These are phyloP conservation scores for Novymonas esmeraldas DNA, from an alignment of 208 protist species.

Conservation along the genomic window DNA sequence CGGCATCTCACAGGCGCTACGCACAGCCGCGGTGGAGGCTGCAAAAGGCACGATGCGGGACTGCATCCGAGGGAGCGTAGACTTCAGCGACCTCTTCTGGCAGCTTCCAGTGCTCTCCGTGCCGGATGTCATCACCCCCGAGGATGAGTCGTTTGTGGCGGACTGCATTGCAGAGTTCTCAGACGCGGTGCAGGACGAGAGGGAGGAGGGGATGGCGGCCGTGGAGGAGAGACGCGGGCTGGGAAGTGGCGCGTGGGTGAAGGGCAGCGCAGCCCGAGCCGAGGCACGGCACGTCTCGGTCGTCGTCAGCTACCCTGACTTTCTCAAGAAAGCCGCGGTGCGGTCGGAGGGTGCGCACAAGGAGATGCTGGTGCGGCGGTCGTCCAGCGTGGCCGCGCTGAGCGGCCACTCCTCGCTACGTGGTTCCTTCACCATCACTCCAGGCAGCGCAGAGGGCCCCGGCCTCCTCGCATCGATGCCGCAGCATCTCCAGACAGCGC, in stretches of 20 bases:
- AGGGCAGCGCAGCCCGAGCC: slow-evolving; percentile 2
- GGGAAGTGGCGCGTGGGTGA: not conserved
- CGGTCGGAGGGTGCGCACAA: slow-evolving; percentile 16
- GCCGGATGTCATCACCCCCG: slow-evolving; percentile 20
- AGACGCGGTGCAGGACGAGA: slow-evolving; percentile 23
- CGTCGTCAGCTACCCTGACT: slow-evolving; percentile 27
- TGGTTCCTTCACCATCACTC: slow-evolving; percentile 1
- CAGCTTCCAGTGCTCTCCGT: slow-evolving; percentile 13
- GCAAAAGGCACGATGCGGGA: slow-evolving; percentile 34
- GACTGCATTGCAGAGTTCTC: slow-evolving; percentile 51
- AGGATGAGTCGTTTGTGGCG: slow-evolving; percentile 38
- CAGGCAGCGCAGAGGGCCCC: not conserved
- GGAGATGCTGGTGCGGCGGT: slow-evolving; percentile 10
- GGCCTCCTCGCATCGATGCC: not conserved
- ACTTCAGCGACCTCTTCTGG: slow-evolving; percentile 14
- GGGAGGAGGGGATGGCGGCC: slow-evolving; percentile 24
- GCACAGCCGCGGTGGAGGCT: slow-evolving; percentile 18
- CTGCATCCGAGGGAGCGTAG: slow-evolving; percentile 27
- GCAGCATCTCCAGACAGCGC: not conserved
- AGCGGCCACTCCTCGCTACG: slow-evolving; percentile 20
- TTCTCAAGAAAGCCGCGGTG: slow-evolving; percentile 18
- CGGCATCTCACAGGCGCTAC: slow-evolving; percentile 9
- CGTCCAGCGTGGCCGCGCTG: slow-evolving; percentile 6
- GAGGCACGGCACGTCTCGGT: slow-evolving; percentile 25
- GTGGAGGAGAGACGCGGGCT: slow-evolving; percentile 6